Evolutionary conservation across 371 early-diverging fungal genomes (phyloP), one percentile per base, ranked within the genome.

Genomic region (Apophysomyces elegans): DNA sequence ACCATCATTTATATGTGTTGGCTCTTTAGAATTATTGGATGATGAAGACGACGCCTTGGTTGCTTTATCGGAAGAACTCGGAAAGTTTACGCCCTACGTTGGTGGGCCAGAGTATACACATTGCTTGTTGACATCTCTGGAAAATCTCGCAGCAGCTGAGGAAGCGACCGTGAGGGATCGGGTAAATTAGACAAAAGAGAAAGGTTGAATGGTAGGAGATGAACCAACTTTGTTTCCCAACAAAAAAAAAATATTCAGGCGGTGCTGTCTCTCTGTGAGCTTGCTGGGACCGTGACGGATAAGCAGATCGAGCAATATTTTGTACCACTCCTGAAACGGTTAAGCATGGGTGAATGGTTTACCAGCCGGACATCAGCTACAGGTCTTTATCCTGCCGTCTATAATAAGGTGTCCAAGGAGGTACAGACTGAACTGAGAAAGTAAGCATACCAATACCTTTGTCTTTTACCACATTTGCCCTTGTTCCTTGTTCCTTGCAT

Each of bases 41-140:
- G 98, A 98, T 72, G 98, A 98, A 73, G 98, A 98, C 79, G 98
- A 98, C 75, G 90, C 97, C 21, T 72, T 98, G 62, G 73, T 93
- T 43, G 92, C 96, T 39, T 83, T 98, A 37, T 96, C 98, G n/a
- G 96, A 95, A 70, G 94, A 96, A 65, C 87, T 98, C 18, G 96
- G 94, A 14, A 83, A 87, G 64, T 96, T 98, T 75, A 86, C 91
- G 56, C 94, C 94, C 59, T 91, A 90, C 71, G 90, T 97, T 38
- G 97, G 97, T 41, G 96, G 97, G 1, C 86, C 93, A 21, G 86
- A 86, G 58, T 89, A 84, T 80, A 95, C 90, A 2, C 95, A 93
- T 73, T 81, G 91, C 69, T 81, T 98, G 37, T 78, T 98, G 61
- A 78, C 87, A 35, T 93, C 96, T 35, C 82, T 98, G 65, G 98